Percentiles rank a stretch among this genome's conserved stretches.
These are phyloP conservation scores for Quambalaria eucalypti DNA, from an alignment of 1,284 basidiomycete genomes.

Conservation along the genomic window DNA sequence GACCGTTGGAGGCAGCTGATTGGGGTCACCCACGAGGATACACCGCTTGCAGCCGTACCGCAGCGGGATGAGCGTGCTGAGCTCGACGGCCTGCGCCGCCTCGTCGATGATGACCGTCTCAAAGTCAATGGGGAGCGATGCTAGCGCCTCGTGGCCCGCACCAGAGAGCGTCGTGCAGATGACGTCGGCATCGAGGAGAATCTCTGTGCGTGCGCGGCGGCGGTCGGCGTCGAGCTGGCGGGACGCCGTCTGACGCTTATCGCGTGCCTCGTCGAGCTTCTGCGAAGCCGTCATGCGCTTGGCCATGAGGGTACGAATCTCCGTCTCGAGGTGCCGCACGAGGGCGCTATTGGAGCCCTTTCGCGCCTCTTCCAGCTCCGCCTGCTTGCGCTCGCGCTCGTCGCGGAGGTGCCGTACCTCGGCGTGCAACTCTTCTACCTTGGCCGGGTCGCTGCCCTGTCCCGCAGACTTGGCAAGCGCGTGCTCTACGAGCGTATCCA, in stretches of 20 bases:
- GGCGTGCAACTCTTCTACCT: constrained; percentile 12
- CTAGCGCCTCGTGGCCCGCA: constrained; percentile 72
- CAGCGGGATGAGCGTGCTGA: constrained; percentile 91
- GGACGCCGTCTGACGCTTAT: constrained; percentile 25
- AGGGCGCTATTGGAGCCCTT: background rate
- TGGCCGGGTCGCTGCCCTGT: constrained; percentile 6
- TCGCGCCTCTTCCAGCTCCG: constrained; percentile 16
- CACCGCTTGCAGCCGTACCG: constrained; percentile 77
- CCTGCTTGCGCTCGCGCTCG: constrained; percentile 27
- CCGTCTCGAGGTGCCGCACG: constrained; percentile 19
- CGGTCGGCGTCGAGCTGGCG: constrained; percentile 34
- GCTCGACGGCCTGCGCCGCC: constrained; percentile 91
- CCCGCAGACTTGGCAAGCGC: constrained; percentile 12
- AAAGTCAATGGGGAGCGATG: constrained; percentile 65
- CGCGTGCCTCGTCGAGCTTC: constrained; percentile 34
- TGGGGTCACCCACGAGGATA: constrained; percentile 94
- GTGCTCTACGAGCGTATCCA: constrained; percentile 54
- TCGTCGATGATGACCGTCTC: constrained; percentile 97
- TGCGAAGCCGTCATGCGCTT: constrained; percentile 23
- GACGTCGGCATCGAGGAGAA: constrained; percentile 61
- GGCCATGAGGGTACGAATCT: constrained; percentile 22
- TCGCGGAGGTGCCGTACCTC: constrained; percentile 23
- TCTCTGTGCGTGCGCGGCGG: constrained; percentile 21
- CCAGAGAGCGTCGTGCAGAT: constrained; percentile 89
- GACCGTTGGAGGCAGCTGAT: constrained; percentile 93